Percentiles rank a stretch among this genome's conserved stretches.
Evolutionary conservation across 2,329 filamentous ascomycete genomes (phyloP).

Genomic region (Fusarium pseudonygamai): DNA sequence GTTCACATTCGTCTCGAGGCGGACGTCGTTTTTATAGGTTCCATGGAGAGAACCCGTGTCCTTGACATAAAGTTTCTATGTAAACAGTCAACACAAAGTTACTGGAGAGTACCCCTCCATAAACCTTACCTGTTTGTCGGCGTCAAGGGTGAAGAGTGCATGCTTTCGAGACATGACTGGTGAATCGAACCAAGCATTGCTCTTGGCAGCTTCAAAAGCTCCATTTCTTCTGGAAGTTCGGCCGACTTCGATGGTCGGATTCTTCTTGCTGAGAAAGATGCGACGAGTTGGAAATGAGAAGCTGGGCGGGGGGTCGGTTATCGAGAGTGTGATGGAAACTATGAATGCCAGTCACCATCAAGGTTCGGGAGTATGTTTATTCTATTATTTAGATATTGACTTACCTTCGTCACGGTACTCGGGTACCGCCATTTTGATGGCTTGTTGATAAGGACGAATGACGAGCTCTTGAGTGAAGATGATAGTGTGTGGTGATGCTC

Average conservation of each 20-base stretch:
- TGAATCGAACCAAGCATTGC: constrained; percentile 76
- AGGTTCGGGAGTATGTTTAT: background rate
- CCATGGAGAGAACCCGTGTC: constrained; percentile 64
- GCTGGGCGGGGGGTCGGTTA: constrained; percentile 30
- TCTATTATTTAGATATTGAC: background rate
- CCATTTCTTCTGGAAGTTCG: constrained; percentile 55
- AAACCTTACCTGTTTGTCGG: constrained; percentile 55
- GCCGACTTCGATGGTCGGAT: constrained; percentile 50
- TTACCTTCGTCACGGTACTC: constrained; percentile 43
- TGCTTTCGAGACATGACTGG: constrained; percentile 77
- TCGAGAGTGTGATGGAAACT: constrained; percentile 47
- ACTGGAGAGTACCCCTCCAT: background rate
- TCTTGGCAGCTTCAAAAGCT: constrained; percentile 45
- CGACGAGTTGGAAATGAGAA: constrained; percentile 42
- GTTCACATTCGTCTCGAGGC: background rate
- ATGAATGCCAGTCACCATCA: constrained; percentile 18
- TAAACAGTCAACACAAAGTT: constrained; percentile 29
- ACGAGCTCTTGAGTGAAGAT: background rate
- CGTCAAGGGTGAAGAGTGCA: constrained; percentile 62
- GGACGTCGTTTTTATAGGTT: constrained; percentile 56
- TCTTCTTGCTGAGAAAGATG: constrained; percentile 47
- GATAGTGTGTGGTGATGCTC: constrained; percentile 3
- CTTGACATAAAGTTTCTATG: constrained; percentile 55
- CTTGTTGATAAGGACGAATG: background rate
- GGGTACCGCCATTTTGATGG: constrained; percentile 34